phyloP scores from a whole-genome alignment of 2,329 filamentous ascomycete species.

The Xylariaceae sp. region DNA sequence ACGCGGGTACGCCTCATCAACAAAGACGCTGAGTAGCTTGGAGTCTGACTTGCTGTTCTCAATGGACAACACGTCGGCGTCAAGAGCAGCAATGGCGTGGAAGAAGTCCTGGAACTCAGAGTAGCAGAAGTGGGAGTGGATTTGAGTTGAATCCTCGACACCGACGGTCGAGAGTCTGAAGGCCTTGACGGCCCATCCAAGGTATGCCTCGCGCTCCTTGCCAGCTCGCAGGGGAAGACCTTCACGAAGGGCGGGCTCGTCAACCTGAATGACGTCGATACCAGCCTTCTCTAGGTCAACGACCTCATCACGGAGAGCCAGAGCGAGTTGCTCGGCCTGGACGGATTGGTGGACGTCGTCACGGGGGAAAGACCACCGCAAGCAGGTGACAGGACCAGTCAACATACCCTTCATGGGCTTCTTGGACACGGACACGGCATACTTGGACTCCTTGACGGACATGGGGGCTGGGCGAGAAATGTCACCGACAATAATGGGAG shows the following conservation, averaged over 20 bases:
- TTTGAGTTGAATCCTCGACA: constrained; percentile 94
- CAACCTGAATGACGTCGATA: constrained; percentile 97
- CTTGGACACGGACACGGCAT: constrained; percentile 89
- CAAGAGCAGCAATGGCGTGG: constrained; percentile 96
- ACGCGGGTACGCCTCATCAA: constrained; percentile 93
- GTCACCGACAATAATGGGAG: constrained; percentile 97
- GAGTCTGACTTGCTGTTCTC: constrained; percentile 99
- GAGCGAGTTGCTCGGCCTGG: constrained; percentile 96
- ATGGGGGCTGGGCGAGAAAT: constrained; percentile 95
- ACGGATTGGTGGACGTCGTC: constrained; percentile 99
- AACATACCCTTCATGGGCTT: constrained; percentile 99
- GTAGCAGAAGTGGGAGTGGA: constrained; percentile 99
- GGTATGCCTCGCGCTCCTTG: constrained; percentile 93
- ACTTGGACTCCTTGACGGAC: constrained; percentile 99
- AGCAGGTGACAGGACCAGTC: constrained; percentile 96
- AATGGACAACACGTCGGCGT: constrained; percentile 96
- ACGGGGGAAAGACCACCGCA: constrained; percentile 99
- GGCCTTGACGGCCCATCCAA: constrained; percentile 94
- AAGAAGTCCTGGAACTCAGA: constrained; percentile 99
- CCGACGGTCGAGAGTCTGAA: constrained; percentile 95
- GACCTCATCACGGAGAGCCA: constrained; percentile 97
- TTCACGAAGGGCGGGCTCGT: constrained; percentile 98
- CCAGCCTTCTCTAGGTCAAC: constrained; percentile 96
- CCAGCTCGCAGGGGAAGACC: constrained; percentile 94
- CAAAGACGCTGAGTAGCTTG: constrained; percentile 98